Evolutionary conservation across 768 basidiomycete species (phyloP), one percentile per base, ranked within the genome.

Genomic region (Pholiota microspora): DNA sequence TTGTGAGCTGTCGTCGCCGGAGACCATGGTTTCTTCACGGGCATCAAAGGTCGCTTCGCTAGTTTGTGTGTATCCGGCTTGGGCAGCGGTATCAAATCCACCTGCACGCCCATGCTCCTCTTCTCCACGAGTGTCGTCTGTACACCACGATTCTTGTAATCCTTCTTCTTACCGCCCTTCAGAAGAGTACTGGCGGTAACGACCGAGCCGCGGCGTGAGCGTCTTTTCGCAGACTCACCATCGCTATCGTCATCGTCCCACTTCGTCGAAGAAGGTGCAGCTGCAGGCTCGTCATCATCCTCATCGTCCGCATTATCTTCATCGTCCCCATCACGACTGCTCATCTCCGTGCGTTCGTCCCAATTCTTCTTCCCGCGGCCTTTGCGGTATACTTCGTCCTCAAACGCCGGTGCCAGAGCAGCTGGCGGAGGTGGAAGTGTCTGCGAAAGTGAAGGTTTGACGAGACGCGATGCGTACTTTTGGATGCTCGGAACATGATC

Each of bases 401-500:
- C 79, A 54, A 80, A 81, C 6, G 78, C 73, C 45, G 85, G 80
- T 4, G 77, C 76, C 45, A 80, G 64, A 7, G 65, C 48, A 16
- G 48, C 44, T 18, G 70, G 57, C 25, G 75, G 63, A 18, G 73
- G 69, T 15, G 71, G 72, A 4, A 25, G n/a, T 2, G 49, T 5
- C 12, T 24, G 49, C 27, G 38, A 3, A 2, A 21, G 16, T 9
- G 76, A 65, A n/a, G 85, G 78, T 50, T 81, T 75, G 31, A 78
- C 80, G 28, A 86, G 71, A 57, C 76, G 77, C 12, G 81, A 77
- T 1, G 87, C 87, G 68, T 94, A 92, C 55, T 77, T 81, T 59
- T 88, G 84, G 53, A 94, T 93, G 56, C 84, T 85, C 6, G 92
- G 89, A 21, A 89, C 83, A 34, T 66, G 73, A 63, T 98, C 95